Evolutionary conservation across 805 yeast genomes (phyloP).

Genomic region (Candida argentea): DNA sequence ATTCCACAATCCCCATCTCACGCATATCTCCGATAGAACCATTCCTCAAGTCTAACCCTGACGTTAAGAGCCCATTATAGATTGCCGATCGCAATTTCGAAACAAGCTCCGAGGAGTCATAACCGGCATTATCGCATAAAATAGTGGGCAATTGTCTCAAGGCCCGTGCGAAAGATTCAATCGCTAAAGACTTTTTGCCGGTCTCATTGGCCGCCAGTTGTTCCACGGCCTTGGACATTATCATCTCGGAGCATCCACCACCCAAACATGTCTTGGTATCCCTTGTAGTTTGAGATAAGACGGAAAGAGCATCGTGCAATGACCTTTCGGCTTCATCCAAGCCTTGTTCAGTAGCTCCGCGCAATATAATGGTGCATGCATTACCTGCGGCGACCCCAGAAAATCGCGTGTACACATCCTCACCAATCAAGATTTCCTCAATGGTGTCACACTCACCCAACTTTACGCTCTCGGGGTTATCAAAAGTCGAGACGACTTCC

Average conservation of each 20-base stretch:
- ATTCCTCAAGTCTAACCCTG: conserved; percentile 79
- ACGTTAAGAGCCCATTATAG: conserved; percentile 84
- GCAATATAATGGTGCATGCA: conserved; percentile 89
- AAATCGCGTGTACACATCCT: conserved; percentile 80
- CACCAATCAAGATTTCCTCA: conserved; percentile 91
- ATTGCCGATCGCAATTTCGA: conserved; percentile 83
- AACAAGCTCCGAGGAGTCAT: conserved; percentile 85
- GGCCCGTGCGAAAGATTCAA: conserved; percentile 90
- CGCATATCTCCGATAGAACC: conserved; percentile 92
- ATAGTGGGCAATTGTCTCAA: conserved; percentile 92
- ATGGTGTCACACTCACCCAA: conserved; percentile 82
- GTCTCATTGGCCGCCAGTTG: conserved; percentile 83
- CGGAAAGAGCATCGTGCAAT: conserved; percentile 92
- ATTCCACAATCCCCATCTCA: conserved; percentile 85
- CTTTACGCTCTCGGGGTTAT: conserved; percentile 76
- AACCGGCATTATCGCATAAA: conserved; percentile 95
- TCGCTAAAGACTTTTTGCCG: conserved; percentile 89
- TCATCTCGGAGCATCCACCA: conserved; percentile 84
- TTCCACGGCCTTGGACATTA: conserved; percentile 95
- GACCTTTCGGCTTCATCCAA: conserved; percentile 40
- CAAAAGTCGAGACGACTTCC: conserved; percentile 95
- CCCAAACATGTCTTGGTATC: conserved; percentile 90
- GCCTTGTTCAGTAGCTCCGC: conserved; percentile 45
- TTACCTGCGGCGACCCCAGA: conserved; percentile 94
- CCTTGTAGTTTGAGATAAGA: conserved; percentile 85